These are phyloP conservation scores for Eutrema salsugineum DNA, from an alignment of 441 rosid species.

Conservation along the genomic window DNA sequence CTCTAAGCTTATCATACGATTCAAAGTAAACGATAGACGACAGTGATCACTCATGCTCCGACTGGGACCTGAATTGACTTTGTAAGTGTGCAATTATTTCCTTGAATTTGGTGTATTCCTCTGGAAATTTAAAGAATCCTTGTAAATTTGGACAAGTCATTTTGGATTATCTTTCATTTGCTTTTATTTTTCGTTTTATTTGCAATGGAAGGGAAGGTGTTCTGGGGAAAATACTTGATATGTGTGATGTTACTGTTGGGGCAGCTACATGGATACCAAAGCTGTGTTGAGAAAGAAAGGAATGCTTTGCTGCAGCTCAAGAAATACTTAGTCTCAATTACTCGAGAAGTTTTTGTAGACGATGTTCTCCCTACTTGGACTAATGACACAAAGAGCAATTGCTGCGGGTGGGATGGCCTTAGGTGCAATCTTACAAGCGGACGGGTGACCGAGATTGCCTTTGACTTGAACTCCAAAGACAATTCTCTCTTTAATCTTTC, in stretches of 20 bases:
- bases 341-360: background rate
- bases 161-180: no score
- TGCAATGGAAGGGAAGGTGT: no score
- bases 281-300: no score
- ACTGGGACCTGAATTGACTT: background rate
- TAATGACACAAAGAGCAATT: background rate
- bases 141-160: no score
- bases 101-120: background rate
- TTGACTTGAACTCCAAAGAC: rapidly evolving
- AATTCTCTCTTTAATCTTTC: background rate
- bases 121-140: background rate
- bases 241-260: no score
- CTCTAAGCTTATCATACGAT: background rate
- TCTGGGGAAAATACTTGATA: no score
- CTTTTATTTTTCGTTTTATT: no score
- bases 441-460: background rate
- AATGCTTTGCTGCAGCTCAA: no score
- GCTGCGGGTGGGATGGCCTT: background rate
- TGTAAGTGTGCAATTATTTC: background rate
- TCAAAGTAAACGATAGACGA: background rate
- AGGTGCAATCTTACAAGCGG: background rate
- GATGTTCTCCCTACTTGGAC: background rate
- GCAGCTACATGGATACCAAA: no score
- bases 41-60: background rate
- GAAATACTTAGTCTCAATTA: background rate